These are phyloP conservation scores for Dalbergia oliveri DNA, from an alignment of 306 rosid species.

Conservation along the genomic window DNA sequence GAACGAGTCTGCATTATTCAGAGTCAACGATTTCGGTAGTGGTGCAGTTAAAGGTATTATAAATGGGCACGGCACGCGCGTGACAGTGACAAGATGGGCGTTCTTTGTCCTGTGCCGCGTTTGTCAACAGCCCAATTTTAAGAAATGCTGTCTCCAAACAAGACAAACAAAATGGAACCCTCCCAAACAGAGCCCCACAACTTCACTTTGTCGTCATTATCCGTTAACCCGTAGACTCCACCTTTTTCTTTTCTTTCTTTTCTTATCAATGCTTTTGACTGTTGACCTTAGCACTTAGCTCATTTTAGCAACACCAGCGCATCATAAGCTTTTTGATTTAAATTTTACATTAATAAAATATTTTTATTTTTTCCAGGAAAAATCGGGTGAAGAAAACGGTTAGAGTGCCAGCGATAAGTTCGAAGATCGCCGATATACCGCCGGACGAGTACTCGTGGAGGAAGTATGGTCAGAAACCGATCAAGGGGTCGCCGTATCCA, in stretches of 20 bases:
- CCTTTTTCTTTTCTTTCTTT: not conserved
- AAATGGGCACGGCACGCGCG: constrained; percentile 49
- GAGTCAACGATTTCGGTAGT: constrained; percentile 62
- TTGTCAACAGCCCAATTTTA: not conserved
- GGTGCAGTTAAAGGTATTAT: constrained; percentile 35
- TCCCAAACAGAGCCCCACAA: not conserved
- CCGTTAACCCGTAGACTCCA: not conserved
- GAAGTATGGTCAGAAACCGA: constrained; percentile 95
- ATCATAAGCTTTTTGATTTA: not conserved
- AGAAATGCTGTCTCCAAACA: not conserved
- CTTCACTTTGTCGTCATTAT: constrained; percentile 18
- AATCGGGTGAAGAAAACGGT: constrained; percentile 78
- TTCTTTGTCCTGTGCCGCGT: constrained; percentile 1
- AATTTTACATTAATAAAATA: not conserved
- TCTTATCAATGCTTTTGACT: constrained; percentile 1
- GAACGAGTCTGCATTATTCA: not conserved
- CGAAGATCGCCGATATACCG: constrained; percentile 91
- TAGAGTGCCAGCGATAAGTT: constrained; percentile 82
- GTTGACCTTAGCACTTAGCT: constrained; percentile 14
- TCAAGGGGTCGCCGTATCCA: constrained; percentile 91
- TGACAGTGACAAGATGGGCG: constrained; percentile 51
- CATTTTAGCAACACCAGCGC: constrained; percentile 23
- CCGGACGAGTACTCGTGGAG: constrained; percentile 94
- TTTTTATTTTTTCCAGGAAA: constrained; percentile 56
- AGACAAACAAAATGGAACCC: constrained; percentile 19